These are phyloP conservation scores for Fraxinus quadrangulata DNA, from an alignment of 257 asterid genomes.

Conservation along the genomic window DNA sequence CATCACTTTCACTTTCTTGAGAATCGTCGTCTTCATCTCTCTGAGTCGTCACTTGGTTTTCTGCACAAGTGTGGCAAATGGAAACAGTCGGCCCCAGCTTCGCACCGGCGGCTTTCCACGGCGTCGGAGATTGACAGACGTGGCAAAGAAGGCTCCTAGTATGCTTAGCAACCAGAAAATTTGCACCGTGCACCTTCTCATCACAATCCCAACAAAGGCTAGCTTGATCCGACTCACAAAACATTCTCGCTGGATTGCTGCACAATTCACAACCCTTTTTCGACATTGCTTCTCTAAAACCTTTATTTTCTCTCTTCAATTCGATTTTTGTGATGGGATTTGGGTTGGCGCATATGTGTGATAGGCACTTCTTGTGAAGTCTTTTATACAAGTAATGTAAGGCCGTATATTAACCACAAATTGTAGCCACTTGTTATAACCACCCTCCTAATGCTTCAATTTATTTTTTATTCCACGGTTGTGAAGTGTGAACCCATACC, in stretches of 20 bases:
- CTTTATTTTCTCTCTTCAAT: neutral
- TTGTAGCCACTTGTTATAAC: conserved; percentile 7
- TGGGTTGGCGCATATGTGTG: neutral
- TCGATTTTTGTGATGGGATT: neutral
- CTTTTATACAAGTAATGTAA: neutral
- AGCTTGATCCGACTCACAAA: conserved; percentile 57
- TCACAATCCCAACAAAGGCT: conserved; percentile 60
- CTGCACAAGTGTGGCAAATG: conserved; percentile 41
- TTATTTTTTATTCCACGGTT: neutral
- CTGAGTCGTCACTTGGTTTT: neutral
- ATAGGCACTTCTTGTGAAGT: neutral
- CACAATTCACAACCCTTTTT: conserved; percentile 51
- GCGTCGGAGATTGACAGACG: conserved; percentile 44
- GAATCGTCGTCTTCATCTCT: conserved; percentile 6
- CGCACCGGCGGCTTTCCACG: conserved; percentile 54
- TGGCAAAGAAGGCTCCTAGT: conserved; percentile 54
- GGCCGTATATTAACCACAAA: conserved; percentile 9
- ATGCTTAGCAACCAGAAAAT: conserved; percentile 57
- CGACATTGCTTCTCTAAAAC: conserved; percentile 20
- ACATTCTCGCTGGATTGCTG: conserved; percentile 44
- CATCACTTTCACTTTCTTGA: conserved; percentile 19
- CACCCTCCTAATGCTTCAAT: neutral
- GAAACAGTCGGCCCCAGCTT: conserved; percentile 45
- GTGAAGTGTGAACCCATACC: neutral
- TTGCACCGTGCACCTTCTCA: conserved; percentile 57